phyloP scores from a whole-genome alignment of 306 rosid genomes.

The Dalbergia oliveri region DNA sequence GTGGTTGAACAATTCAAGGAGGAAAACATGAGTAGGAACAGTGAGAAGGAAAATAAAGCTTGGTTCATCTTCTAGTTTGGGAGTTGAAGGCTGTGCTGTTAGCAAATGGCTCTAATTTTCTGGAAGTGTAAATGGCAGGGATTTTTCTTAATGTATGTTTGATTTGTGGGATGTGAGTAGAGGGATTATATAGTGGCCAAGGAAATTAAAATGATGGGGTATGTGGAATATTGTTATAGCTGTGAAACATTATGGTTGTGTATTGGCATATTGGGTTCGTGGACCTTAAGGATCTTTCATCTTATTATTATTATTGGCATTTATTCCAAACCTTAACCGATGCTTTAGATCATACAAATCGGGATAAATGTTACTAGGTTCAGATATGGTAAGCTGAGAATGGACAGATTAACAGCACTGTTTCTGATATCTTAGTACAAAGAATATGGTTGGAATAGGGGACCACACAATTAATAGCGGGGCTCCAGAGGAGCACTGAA shows the following conservation, averaged over 20 bases:
- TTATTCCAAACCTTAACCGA: not conserved
- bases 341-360: not conserved
- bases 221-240: not conserved
- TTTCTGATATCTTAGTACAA: not conserved
- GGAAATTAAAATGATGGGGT: not conserved
- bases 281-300: slow-evolving; percentile 24
- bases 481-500: not conserved
- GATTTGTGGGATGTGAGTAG: slow-evolving; percentile 15
- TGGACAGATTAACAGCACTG: not conserved
- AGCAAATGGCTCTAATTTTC: not conserved
- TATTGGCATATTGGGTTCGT: slow-evolving; percentile 9
- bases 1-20: slow-evolving; percentile 23
- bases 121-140: not conserved
- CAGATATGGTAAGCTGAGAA: not conserved
- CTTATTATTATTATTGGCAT: slow-evolving; percentile 21
- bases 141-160: not conserved
- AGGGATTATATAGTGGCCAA: slow-evolving; percentile 20
- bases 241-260: slow-evolving; percentile 38
- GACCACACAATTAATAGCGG: not conserved
- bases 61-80: slow-evolving; percentile 38
- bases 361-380: not conserved
- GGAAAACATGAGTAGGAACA: slow-evolving; percentile 33
- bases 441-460: not conserved
- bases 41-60: slow-evolving; percentile 25
- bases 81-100: not conserved